Conservation (phyloP, 169 alveolate genomes). For the Cryptosporidium xiaoi region DNA sequence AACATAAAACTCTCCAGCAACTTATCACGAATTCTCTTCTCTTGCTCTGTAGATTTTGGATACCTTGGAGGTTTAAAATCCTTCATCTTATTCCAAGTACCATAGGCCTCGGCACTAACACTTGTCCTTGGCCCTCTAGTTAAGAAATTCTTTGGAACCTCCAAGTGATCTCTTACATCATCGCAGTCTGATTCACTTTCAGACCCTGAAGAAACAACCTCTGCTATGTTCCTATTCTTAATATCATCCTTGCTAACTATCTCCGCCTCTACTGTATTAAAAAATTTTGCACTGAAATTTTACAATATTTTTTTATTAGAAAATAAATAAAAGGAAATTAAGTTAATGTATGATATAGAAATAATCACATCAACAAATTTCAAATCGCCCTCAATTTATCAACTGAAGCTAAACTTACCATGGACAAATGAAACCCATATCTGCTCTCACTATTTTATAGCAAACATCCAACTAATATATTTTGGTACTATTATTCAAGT, state of each 20-base stretch:
- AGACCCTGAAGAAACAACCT: conserved; percentile 33
- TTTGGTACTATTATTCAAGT: no score
- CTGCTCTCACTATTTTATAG: neutral
- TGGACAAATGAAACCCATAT: conserved; percentile 69
- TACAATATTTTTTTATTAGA: neutral
- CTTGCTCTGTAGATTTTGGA: conserved; percentile 87
- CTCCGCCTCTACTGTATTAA: conserved; percentile 16
- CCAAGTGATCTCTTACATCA: conserved; percentile 42
- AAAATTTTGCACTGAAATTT: conserved; percentile 22
- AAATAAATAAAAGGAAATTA: neutral
- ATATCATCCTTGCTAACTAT: conserved; percentile 7
- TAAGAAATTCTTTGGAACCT: conserved; percentile 52
- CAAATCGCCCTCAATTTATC: neutral
- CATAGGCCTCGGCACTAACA: conserved; percentile 94
- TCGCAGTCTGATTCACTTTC: conserved; percentile 70
- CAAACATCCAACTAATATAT: no score
- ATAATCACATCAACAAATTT: neutral
- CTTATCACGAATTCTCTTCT: conserved; percentile 81
- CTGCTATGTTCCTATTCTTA: neutral
- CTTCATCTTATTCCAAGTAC: conserved; percentile 90
- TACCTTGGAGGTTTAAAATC: conserved; percentile 89
- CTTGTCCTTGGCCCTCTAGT: conserved; percentile 80
- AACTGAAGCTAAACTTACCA: conserved; percentile 35
- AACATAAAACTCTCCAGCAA: conserved; percentile 86
- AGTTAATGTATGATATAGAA: conserved; percentile 3